Conservation (phyloP, 345 rosid genomes). For the Cardamine resedifolia region DNA sequence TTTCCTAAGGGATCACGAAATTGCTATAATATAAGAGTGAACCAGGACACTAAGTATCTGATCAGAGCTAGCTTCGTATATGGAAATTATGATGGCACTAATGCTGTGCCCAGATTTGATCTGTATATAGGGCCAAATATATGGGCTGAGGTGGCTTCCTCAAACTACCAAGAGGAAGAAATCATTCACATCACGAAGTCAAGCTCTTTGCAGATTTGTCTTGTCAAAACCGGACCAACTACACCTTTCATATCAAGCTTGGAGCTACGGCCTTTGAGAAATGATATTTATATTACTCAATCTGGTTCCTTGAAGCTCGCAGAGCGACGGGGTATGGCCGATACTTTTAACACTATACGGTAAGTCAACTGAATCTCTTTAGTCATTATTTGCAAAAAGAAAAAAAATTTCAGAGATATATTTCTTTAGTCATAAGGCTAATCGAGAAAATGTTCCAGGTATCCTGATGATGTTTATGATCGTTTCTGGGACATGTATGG, state of each 20-base stretch:
- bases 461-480: constrained; percentile 29
- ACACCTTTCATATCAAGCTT: constrained; percentile 48
- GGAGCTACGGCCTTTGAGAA: constrained; percentile 43
- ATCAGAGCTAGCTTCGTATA: constrained; percentile 36
- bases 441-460: constrained; percentile 28
- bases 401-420: no score
- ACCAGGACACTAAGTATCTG: constrained; percentile 30
- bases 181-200: constrained; percentile 37
- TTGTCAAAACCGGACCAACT: constrained; percentile 38
- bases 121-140: constrained; percentile 41
- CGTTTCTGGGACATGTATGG: no score
- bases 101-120: constrained; percentile 30
- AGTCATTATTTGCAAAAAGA: no score
- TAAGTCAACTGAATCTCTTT: not conserved
- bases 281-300: not conserved
- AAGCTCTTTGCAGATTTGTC: constrained; percentile 40
- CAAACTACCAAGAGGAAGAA: constrained; percentile 3
- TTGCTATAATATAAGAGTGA: constrained; percentile 33
- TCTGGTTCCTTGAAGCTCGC: constrained; percentile 20
- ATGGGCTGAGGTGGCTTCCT: constrained; percentile 17
- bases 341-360: rapidly evolving
- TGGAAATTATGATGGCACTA: constrained; percentile 42
- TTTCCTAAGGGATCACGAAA: constrained; percentile 39
- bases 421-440: not conserved
- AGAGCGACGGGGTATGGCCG: not conserved